These are phyloP conservation scores for Castanopsis chinensis DNA, from an alignment of 306 rosid genomes.

Conservation along the genomic window DNA sequence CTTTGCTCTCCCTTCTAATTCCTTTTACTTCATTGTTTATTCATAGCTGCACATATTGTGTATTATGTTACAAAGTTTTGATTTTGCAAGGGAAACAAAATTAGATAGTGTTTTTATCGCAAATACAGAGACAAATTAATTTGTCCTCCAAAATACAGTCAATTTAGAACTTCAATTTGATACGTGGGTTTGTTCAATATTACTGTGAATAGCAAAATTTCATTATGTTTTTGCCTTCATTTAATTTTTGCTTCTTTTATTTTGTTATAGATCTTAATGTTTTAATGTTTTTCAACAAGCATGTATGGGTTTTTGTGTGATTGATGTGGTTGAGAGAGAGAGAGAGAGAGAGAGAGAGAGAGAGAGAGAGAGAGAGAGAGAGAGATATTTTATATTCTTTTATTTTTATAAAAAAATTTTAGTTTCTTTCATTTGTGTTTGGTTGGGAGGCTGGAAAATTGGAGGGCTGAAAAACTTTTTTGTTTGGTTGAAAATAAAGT, in stretches of 20 bases:
- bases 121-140: neutral
- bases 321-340: neutral
- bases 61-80: neutral
- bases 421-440: too few relatives aligned
- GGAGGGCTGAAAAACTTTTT: too few relatives aligned
- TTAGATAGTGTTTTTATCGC: too few relatives aligned
- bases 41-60: neutral
- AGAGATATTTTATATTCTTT: too few relatives aligned
- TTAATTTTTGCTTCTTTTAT: too few relatives aligned
- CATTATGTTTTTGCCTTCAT: neutral
- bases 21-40: neutral
- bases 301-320: neutral
- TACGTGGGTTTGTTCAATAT: neutral
- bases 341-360: neutral
- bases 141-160: neutral
- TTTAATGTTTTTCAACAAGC: neutral
- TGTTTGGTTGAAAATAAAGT: too few relatives aligned
- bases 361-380: neutral
- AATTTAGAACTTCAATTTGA: neutral
- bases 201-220: neutral
- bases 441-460: too few relatives aligned
- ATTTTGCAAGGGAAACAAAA: neutral
- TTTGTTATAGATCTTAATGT: too few relatives aligned
- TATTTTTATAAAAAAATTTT: too few relatives aligned
- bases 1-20: neutral